phyloP scores from a whole-genome alignment of 345 rosid genomes.

The Linum trigynum region DNA sequence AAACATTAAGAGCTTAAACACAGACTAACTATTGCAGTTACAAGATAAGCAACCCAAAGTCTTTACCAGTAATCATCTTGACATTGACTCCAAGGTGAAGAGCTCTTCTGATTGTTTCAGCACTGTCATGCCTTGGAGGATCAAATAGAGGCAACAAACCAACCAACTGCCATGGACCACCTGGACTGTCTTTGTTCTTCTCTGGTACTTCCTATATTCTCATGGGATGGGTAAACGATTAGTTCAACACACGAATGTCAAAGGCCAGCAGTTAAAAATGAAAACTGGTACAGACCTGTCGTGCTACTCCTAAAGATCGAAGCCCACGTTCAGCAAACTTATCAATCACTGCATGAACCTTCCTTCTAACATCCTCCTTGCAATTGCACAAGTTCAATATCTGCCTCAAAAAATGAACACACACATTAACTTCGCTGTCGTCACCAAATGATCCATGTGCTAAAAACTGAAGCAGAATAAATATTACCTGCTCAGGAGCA shows the following conservation, averaged over 20 bases:
- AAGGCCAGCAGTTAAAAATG: conserved; percentile 1
- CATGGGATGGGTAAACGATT: conserved; percentile 1
- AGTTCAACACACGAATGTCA: not conserved
- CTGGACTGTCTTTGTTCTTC: conserved; percentile 57
- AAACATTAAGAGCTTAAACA: not conserved
- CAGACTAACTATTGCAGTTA: not conserved
- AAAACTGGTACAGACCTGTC: conserved; percentile 45
- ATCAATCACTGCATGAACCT: conserved; percentile 64
- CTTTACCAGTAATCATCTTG: conserved; percentile 82
- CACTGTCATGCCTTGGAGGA: conserved; percentile 97
- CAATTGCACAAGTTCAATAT: conserved; percentile 62
- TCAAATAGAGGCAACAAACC: conserved; percentile 86
- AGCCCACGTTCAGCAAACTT: conserved; percentile 94
- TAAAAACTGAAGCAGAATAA: not conserved
- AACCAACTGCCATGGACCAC: conserved; percentile 78
- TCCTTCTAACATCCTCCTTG: conserved; percentile 62
- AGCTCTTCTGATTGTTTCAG: conserved; percentile 90
- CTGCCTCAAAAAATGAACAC: conserved; percentile 24
- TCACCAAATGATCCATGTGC: not conserved
- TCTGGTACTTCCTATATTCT: conserved; percentile 69
- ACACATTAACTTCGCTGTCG: not conserved
- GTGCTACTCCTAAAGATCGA: conserved; percentile 78
- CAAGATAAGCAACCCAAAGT: not conserved
- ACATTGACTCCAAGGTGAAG: conserved; percentile 85
- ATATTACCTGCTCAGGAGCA: conserved; percentile 78